Evolutionary conservation across 2,329 filamentous ascomycete genomes (phyloP), one percentile per base, ranked within the genome.

Genomic region (Phialophora tarda): DNA sequence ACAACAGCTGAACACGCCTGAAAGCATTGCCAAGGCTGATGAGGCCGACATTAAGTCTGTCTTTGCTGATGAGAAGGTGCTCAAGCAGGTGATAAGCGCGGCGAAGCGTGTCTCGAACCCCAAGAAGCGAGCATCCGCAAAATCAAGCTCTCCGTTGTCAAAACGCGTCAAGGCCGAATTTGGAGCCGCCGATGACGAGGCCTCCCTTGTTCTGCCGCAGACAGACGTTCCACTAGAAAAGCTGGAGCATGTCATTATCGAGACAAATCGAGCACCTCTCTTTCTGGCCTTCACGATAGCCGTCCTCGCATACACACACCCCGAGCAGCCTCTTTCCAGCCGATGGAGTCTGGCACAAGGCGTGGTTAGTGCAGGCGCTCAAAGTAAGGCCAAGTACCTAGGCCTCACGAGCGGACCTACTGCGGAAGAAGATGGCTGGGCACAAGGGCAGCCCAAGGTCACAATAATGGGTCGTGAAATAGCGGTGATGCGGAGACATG

Each of bases 271-370:
- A 47, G 92, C 93, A 1, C 92, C 93, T 0, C 80, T 96, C 1
- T 88, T 96, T 1, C 83, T 96, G 4, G 92, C 92, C 0, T 96
- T 96, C 77, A 88, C 90, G 0, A 85, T 92, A 14, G 86, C 88
- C 66, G 75, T 94, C 57, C 76, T 96, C 55, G 89, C 90, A 54
- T 88, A 90, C 74, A 96, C 91, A 0, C 94, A 93, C 89, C 91
- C 92, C 0, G 89, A 91, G 71, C 93, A 97, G 75, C 92, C 92
- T 2, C 82, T 89, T 2, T 95, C 91, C n/a, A 94, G 91, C 75
- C 84, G 91, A 55, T 80, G 96, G 23, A 96, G 92, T 74, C 81
- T 97, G 23, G 91, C 89, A 0, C 92, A 96, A 77, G 92, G 91
- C 0, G 88, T 95, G 1, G 91, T 96, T 17, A 93, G 91, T 75